These are phyloP conservation scores for Triticum turgidum DNA, from an alignment of 176 grass and related monocot species.

Conservation along the genomic window DNA sequence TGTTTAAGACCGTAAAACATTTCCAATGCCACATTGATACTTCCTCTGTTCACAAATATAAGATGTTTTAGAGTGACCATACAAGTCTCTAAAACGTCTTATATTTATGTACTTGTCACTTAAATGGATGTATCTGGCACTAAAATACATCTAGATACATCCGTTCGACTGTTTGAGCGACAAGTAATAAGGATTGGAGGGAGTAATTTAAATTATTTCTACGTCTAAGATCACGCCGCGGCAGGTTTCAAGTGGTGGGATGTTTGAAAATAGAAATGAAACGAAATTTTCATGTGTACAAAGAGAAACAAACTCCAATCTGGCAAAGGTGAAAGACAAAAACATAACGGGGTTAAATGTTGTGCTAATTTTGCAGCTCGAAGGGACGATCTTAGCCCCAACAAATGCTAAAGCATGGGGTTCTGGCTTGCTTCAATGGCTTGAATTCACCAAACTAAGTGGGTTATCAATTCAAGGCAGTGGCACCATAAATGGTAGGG, in stretches of 20 bases:
- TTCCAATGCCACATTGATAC: not conserved
- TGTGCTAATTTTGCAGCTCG: constrained; percentile 53
- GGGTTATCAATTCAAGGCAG: constrained; percentile 88
- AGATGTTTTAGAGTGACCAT: too few species aligned
- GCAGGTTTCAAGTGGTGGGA: not conserved
- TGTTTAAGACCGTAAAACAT: too few species aligned
- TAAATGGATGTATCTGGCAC: too few species aligned
- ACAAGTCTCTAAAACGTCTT: too few species aligned
- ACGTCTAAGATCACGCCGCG: not conserved
- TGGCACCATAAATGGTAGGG: constrained; percentile 82
- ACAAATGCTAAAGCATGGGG: constrained; percentile 73
- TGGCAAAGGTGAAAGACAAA: constrained; percentile 21
- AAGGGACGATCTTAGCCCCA: constrained; percentile 85
- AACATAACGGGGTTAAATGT: constrained; percentile 6
- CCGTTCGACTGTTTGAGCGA: too few species aligned
- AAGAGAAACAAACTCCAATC: not conserved
- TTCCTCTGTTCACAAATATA: too few species aligned
- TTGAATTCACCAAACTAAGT: constrained; percentile 91
- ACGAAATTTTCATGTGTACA: not conserved
- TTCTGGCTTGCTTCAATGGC: constrained; percentile 81
- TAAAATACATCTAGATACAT: too few species aligned
- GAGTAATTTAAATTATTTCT: not conserved
- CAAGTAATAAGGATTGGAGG: too few species aligned
- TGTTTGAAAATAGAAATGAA: not conserved
- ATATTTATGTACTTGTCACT: too few species aligned